These are phyloP conservation scores for Erythrophleum ivorense DNA, from an alignment of 331 rosid genomes.

Conservation along the genomic window DNA sequence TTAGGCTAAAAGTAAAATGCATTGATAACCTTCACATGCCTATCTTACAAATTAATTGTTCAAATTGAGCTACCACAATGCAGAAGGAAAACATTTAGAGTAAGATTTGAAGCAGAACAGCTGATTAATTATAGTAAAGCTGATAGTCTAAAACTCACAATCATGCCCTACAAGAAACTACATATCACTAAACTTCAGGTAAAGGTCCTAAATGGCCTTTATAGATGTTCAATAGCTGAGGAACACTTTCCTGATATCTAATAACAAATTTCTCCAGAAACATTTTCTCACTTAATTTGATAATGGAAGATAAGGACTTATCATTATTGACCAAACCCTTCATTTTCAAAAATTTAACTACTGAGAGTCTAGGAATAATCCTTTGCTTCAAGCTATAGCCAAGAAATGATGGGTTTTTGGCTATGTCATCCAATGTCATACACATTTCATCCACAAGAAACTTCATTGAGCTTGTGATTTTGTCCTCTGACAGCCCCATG, in stretches of 20 bases:
- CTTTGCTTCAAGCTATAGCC: constrained; percentile 33
- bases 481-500: constrained; percentile 33
- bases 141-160: neutral
- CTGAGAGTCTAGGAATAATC: constrained; percentile 41
- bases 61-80: neutral
- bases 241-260: constrained; percentile 30
- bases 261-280: constrained; percentile 32
- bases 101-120: neutral
- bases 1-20: too few species aligned
- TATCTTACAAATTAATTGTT: neutral
- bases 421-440: constrained; percentile 31
- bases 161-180: neutral
- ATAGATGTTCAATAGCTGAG: constrained; percentile 21
- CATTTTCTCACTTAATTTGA: neutral
- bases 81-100: neutral
- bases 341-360: constrained; percentile 28
- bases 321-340: constrained; percentile 26
- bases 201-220: neutral
- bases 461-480: neutral
- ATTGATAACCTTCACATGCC: neutral
- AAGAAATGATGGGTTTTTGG: neutral
- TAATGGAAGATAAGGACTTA: neutral
- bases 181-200: neutral
- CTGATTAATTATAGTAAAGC: neutral
- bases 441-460: constrained; percentile 39